Percentiles rank a stretch among this genome's conserved stretches.
Conservation (phyloP, 78 protist species). For the Emiliania huxleyi region DNA sequence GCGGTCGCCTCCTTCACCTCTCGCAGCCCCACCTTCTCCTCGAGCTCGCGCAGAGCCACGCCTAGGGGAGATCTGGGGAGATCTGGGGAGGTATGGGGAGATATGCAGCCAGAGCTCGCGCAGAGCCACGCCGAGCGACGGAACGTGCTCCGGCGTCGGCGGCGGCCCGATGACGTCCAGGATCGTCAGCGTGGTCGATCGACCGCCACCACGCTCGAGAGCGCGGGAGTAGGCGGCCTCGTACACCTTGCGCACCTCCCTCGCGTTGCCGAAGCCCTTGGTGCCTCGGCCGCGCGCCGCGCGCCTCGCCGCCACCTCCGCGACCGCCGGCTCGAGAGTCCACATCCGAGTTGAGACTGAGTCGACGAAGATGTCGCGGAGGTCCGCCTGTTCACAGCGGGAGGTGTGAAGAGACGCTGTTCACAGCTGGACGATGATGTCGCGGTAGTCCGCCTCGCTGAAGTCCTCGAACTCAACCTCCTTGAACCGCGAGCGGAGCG, state of each 20-base stretch:
- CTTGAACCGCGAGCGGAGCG: neutral
- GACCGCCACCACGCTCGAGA: neutral
- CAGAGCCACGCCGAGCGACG: neutral
- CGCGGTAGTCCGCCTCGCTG: neutral
- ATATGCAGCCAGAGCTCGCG: too few species aligned
- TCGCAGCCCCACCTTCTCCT: slow-evolving; percentile 29
- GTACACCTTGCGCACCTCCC: neutral
- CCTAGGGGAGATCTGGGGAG: too few species aligned
- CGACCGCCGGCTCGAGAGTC: neutral
- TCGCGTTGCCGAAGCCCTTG: neutral
- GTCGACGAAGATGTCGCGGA: too few species aligned
- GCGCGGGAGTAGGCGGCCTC: neutral
- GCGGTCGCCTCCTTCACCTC: slow-evolving; percentile 38
- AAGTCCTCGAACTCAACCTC: neutral
- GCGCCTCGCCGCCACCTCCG: neutral
- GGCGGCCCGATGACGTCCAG: neutral
- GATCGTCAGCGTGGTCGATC: neutral
- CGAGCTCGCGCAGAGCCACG: slow-evolving; percentile 14
- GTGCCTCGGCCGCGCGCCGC: neutral
- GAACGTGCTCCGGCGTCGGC: neutral
- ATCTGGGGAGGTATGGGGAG: too few species aligned
- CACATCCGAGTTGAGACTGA: too few species aligned
- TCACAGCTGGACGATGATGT: neutral
- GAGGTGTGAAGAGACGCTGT: too few species aligned
- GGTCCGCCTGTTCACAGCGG: neutral